Evolutionary conservation across 768 basidiomycete genomes (phyloP), one percentile per base, ranked within the genome.

Genomic region (Psilocybe cyanescens): DNA sequence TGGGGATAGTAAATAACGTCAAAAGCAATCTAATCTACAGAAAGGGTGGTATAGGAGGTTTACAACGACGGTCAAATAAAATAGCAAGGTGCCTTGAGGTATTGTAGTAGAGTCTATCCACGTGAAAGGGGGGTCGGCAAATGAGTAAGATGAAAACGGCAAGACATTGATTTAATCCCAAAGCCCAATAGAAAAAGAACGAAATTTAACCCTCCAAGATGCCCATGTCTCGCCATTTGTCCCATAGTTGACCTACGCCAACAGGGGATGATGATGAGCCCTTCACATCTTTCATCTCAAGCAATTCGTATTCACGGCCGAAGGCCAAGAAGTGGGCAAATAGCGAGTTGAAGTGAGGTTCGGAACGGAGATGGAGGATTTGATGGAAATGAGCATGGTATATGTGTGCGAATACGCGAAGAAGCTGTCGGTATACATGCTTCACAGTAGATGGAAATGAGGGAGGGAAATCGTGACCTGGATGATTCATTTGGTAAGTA

Each of bases 271-370:
- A 81, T 3, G 83, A 61, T 47, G 85, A 71, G 2, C 93, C 92
- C 67, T 88, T 90, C 67, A 98, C 83, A 66, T 99, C 97, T 75
- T 95, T 95, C 71, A 90, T 77, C 44, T 97, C 95, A 62, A 99
- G 75, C 41, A 99, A 77, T 70, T 97, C 93, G 72, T 97, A 99
- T 74, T 98, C 95, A 61, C 89, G 86, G 2, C 97, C 97, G 70
- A 99, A 99, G 0, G 97, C 92, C 33, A 99, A 81, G 78, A 97
- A 99, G 76, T 99, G 97, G 0, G 97, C 97, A 73, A 99, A 99
- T 37, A 99, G 86, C 4, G 95, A 97, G 75, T 97, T 97, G 78
- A 97, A 96, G 73, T 97, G 96, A 0, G 92, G 92, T 74, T 99
- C 97, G 12, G 92, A 89, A 57, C 94, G 93, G 35, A 99, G 86